Evolutionary conservation across 805 yeast genomes (phyloP), one percentile per base, ranked within the genome.

Genomic region (Lipomyces starkeyi): DNA sequence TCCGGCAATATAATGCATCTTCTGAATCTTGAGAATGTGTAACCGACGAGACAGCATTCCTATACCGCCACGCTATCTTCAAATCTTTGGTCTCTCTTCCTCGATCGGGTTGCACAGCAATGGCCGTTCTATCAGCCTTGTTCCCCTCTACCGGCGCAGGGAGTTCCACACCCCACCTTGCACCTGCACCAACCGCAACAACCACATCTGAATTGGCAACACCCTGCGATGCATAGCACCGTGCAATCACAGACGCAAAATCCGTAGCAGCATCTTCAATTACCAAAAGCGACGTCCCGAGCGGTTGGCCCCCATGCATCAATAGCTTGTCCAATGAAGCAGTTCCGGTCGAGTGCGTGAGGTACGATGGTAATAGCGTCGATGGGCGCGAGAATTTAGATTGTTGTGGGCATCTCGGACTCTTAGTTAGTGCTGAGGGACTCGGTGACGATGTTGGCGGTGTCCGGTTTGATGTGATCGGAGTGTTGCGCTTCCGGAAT

Each of bases 191-290:
- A 60, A 93, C 77, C 13, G 88, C 88, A 22, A 91, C 82, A 35
- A 86, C 83, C 76, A 88, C 92, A 2, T 91, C 85, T 27, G 65
- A 87, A 69, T 90, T 94, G 0, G 86, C 77, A 43, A 89, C 78
- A 14, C 97, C 97, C 77, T 91, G 96, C 0, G 96, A 83, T 0
- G 91, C 87, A 80, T 88, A 91, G 2, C 86, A 80, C 71, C 93
- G 87, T 34, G 88, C 76, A 49, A 94, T 71, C 11, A 91, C 87
- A 5, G 92, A 84, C 6, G 90, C 83, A 75, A 92, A 94, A 75
- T 94, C 98, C 0, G 98, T 94, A 6, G 94, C 88, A 0, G 97
- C 95, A 17, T 86, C 84, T 76, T 94, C 98, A 76, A 91, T 94
- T 3, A 94, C 76, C 14, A 93, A 77, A 52, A 93, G 75, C 5